A percentile compares a stretch with the other conserved stretches of the same genome.
phyloP scores from a whole-genome alignment of 352 stramenopile genomes.

The Pythium vanterpoolii region DNA sequence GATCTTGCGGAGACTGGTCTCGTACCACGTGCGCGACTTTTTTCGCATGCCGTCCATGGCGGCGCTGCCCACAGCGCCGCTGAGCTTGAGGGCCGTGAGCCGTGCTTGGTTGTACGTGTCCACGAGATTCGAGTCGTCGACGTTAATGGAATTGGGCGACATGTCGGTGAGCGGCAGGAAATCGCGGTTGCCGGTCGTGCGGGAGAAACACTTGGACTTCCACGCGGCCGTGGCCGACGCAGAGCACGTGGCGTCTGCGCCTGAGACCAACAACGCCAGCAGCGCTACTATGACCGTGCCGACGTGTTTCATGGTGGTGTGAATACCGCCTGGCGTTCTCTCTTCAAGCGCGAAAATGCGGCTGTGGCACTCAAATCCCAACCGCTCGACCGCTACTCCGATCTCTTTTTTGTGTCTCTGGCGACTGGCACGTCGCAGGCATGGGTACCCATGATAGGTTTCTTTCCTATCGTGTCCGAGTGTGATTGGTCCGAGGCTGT shows the following conservation, averaged over 20 bases:
- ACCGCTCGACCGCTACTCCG: not conserved
- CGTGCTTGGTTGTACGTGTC: constrained; percentile 71
- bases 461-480: not conserved
- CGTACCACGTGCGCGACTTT: constrained; percentile 66
- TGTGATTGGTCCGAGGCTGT: not conserved
- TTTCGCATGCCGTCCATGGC: constrained; percentile 73
- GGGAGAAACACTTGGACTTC: constrained; percentile 53
- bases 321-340: not conserved
- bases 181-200: constrained; percentile 48
- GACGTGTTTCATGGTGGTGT: not conserved
- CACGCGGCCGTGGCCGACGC: constrained; percentile 40
- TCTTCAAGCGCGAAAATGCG: not conserved
- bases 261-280: not conserved
- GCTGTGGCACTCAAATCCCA: not conserved
- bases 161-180: constrained; percentile 58
- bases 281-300: constrained; percentile 3
- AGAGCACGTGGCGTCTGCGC: constrained; percentile 42
- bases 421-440: not conserved
- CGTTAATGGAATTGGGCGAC: constrained; percentile 53
- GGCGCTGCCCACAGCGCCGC: constrained; percentile 45
- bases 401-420: not conserved
- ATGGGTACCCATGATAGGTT: not conserved
- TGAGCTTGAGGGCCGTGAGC: constrained; percentile 65
- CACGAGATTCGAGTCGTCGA: constrained; percentile 48
- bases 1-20: constrained; percentile 56